Conservation (phyloP, 352 stramenopile genomes). For the Phytophthora foliorum region DNA sequence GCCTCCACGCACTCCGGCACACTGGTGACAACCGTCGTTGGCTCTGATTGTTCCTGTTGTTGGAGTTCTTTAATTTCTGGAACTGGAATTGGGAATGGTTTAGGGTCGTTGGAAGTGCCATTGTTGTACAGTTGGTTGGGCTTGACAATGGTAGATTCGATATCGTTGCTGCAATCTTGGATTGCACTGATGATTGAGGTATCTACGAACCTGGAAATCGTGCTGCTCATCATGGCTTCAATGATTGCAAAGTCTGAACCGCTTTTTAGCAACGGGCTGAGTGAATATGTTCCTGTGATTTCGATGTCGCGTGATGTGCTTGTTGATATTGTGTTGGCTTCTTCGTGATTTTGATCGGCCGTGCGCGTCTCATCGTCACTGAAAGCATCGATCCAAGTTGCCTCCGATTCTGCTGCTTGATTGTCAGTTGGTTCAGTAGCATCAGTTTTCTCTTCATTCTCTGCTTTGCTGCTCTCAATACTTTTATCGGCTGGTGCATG, state of each 20-base stretch:
- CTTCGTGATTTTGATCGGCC: background rate
- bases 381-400: constrained; percentile 2
- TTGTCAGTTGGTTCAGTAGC: background rate
- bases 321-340: background rate
- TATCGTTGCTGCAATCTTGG: constrained; percentile 29
- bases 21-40: background rate
- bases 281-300: background rate
- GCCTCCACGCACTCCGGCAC: background rate
- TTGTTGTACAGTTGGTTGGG: background rate
- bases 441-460: background rate
- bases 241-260: constrained; percentile 40
- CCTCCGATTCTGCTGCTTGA: background rate
- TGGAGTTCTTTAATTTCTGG: no score
- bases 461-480: background rate
- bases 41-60: no score
- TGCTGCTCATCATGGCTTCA: constrained; percentile 31
- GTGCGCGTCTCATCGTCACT: background rate
- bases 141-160: background rate
- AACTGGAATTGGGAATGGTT: no score
- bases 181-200: constrained; percentile 21
- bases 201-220: constrained; percentile 29
- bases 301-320: background rate
- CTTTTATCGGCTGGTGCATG: background rate
- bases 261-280: constrained; percentile 22
- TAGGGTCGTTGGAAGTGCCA: no score